Percentiles rank a stretch among this genome's conserved stretches.
These are phyloP conservation scores for Auriscalpium microsporum DNA, from an alignment of 768 basidiomycete species.

Conservation along the genomic window DNA sequence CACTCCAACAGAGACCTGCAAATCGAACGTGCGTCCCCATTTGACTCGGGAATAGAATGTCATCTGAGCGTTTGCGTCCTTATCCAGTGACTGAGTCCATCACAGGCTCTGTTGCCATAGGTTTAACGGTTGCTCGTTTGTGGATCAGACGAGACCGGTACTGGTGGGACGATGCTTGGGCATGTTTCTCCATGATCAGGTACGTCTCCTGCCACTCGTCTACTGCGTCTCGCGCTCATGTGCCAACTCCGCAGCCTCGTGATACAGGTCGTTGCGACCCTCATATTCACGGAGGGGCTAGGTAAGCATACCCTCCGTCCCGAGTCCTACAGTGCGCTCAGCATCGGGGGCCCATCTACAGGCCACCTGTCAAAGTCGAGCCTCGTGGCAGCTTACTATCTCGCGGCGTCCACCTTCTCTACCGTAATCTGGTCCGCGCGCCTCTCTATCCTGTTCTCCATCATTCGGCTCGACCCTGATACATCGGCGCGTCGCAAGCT, in stretches of 20 bases:
- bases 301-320: not conserved
- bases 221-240: not conserved
- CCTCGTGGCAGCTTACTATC: conserved; percentile 20
- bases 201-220: not conserved
- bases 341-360: not conserved
- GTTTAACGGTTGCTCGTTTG: conserved; percentile 16
- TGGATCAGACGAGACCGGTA: conserved; percentile 16
- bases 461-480: conserved; percentile 42
- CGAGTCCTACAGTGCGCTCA: not conserved
- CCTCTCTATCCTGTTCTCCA: conserved; percentile 45
- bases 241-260: conserved; percentile 2
- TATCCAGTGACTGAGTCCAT: conserved; percentile 17
- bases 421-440: conserved; percentile 28
- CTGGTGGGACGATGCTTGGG: conserved; percentile 22
- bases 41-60: no score
- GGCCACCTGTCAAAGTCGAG: conserved; percentile 9
- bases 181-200: conserved; percentile 17
- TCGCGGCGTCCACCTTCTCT: conserved; percentile 21
- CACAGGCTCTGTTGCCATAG: conserved; percentile 17
- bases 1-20: not conserved
- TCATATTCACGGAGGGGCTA: conserved; percentile 18
- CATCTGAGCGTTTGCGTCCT: not conserved
- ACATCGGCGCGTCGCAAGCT: conserved; percentile 5
- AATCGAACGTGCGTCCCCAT: conserved; percentile 4
- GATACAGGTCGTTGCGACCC: conserved; percentile 17